These are phyloP conservation scores for Penicillium decumbens DNA, from an alignment of 2,329 filamentous ascomycete genomes.

Conservation along the genomic window DNA sequence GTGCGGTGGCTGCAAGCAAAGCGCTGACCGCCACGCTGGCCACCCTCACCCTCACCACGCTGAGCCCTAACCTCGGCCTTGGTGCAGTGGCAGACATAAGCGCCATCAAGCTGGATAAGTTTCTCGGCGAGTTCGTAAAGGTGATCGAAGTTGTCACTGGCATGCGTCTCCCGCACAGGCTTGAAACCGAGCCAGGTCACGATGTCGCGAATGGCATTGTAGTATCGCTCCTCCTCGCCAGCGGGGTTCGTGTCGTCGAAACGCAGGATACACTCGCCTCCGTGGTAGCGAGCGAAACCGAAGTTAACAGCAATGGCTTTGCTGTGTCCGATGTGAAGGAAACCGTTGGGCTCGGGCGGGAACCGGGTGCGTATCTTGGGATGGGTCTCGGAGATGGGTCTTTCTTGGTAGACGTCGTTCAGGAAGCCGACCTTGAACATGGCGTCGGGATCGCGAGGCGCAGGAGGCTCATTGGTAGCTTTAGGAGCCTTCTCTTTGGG, in stretches of 20 bases:
- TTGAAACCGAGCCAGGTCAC: conserved; percentile 79
- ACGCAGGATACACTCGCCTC: conserved; percentile 69
- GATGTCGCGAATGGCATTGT: conserved; percentile 82
- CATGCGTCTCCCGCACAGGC: conserved; percentile 74
- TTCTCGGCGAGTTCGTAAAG: conserved; percentile 87
- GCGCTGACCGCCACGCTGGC: conserved; percentile 58
- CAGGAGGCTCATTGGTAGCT: conserved; percentile 26
- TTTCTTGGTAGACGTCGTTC: conserved; percentile 64
- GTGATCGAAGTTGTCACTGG: conserved; percentile 82
- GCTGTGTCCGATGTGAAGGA: conserved; percentile 85
- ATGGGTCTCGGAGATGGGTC: conserved; percentile 44
- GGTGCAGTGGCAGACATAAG: conserved; percentile 79
- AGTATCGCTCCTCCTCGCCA: conserved; percentile 85
- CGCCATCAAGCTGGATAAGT: conserved; percentile 64
- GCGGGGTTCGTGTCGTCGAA: conserved; percentile 97
- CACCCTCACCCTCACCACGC: conserved; percentile 69
- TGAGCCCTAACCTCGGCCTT: conserved; percentile 80
- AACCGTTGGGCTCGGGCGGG: conserved; percentile 87
- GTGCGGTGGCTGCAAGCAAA: conserved; percentile 78
- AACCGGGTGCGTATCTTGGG: conserved; percentile 60
- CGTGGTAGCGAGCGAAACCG: conserved; percentile 81
- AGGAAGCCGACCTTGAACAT: conserved; percentile 82
- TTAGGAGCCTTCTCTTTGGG: conserved; percentile 44
- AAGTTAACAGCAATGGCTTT: conserved; percentile 98
- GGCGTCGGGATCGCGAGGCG: conserved; percentile 49